Evolutionary conservation across 371 early-diverging fungal species (phyloP), one percentile per base, ranked within the genome.

Genomic region (Rhizopus stolonifer): DNA sequence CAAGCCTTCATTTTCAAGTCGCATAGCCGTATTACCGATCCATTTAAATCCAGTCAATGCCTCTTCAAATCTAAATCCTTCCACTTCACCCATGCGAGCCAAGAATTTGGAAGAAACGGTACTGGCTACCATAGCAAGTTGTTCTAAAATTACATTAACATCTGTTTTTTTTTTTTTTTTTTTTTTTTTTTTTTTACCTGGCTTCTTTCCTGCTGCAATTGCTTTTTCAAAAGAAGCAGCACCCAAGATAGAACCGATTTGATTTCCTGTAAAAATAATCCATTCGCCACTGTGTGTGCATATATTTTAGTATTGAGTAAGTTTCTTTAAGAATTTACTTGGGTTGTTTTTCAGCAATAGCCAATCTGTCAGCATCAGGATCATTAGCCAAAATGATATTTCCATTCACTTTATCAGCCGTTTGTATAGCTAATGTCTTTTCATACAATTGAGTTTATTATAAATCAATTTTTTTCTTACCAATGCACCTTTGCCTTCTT

Each of bases 31-130:
- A 69, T 95, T 95, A 17, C 92, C 93, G 53, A 96, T 85, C 92
- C 93, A 95, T 66, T 97, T 97, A 80, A 97, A 96, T 8, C 97
- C 97, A 22, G 97, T 97, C 49, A 96, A 70, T 3, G 96, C 91
- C 61, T 95, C 95, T 54, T 88, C 90, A 70, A 90, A 93, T 45
- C 72, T 72, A 60, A 93, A 85, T 3, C 93, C 92, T 56, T 93
- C 91, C 1, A 69, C 72, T 43, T 79, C 69, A 0, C 89, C 91
- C 78, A 95, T 84, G 34, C 77, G 78, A 42, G 77, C 73, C 45
- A 96, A 77, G 83, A 96, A 89, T 50, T 86, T 88, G 24, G 93
- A 92, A 1, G 92, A 93, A 2, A 96, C 96, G 0, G 94, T 86
- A 56, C 89, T 91, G 54, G 91, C 90, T n/a, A 91, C 77, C 87